A percentile compares a stretch with the other conserved stretches of the same genome.
Evolutionary conservation across 441 rosid genomes (phyloP).

Genomic region (Eruca vesicaria): DNA sequence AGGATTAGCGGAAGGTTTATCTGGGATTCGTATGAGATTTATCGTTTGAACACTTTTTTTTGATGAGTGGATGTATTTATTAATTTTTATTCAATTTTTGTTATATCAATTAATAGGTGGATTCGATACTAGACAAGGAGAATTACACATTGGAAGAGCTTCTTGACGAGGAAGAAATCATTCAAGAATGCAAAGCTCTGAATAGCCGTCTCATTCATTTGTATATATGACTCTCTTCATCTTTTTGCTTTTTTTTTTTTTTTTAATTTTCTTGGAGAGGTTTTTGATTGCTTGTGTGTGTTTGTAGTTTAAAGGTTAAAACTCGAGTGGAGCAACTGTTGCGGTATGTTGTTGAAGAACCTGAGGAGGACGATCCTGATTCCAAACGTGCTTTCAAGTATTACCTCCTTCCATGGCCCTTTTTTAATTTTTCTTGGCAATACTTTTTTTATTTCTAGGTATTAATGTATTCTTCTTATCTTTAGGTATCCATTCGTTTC

Average conservation of each 20-base stretch:
- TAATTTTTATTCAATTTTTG: not conserved
- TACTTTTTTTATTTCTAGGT: not conserved
- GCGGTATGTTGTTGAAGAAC: conserved; percentile 72
- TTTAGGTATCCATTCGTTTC: conserved; percentile 95
- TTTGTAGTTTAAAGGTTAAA: conserved; percentile 67
- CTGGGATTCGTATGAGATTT: not conserved
- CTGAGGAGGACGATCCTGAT: conserved; percentile 74
- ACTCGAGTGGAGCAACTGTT: conserved; percentile 78
- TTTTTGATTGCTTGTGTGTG: conserved; percentile 14
- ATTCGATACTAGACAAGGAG: conserved; percentile 78
- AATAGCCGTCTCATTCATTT: conserved; percentile 90
- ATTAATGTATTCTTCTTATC: conserved; percentile 1
- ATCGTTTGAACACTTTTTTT: not conserved
- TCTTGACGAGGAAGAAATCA: conserved; percentile 89
- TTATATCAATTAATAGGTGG: conserved; percentile 49
- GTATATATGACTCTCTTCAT: conserved; percentile 39
- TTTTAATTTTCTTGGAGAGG: not conserved
- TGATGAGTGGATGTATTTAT: not conserved
- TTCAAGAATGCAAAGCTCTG: conserved; percentile 92
- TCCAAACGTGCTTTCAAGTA: conserved; percentile 89
- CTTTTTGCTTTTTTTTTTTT: not conserved
- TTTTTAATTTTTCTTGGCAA: not conserved
- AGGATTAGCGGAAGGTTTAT: not conserved
- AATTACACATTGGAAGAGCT: conserved; percentile 83
- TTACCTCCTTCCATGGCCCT: conserved; percentile 9